Conservation (phyloP, 345 rosid genomes). For the Gossypium longicalyx region DNA sequence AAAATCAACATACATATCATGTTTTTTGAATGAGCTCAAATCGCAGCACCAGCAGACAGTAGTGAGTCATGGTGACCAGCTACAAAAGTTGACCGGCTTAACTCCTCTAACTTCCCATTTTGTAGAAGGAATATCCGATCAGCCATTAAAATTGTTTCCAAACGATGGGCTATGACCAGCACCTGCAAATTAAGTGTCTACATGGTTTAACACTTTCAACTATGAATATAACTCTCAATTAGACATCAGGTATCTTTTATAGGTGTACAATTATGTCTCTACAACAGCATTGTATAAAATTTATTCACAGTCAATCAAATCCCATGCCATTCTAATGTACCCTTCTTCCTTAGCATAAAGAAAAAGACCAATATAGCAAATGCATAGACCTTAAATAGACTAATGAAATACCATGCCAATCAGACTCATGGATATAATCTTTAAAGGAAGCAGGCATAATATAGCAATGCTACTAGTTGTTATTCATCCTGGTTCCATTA, state of each 20-base stretch:
- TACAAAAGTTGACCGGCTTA: slow-evolving; percentile 45
- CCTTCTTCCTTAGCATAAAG: background rate
- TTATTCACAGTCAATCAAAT: background rate
- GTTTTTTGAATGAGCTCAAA: slow-evolving; percentile 28
- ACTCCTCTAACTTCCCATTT: slow-evolving; percentile 68
- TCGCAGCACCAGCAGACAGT: slow-evolving; percentile 42
- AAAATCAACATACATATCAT: background rate
- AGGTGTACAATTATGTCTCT: background rate
- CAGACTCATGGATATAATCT: background rate
- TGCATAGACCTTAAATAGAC: background rate
- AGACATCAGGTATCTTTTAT: background rate
- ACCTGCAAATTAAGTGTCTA: slow-evolving; percentile 36
- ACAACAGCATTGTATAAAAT: background rate
- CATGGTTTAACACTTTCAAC: background rate
- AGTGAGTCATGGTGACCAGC: slow-evolving; percentile 29
- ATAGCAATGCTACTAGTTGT: background rate
- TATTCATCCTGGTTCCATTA: background rate
- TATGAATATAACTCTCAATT: background rate
- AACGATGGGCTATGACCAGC: slow-evolving; percentile 83
- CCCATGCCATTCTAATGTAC: background rate
- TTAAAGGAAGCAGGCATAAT: background rate
- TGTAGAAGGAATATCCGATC: slow-evolving; percentile 59
- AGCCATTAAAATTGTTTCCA: slow-evolving; percentile 86
- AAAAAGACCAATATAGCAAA: background rate
- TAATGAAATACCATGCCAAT: background rate